Conservation (phyloP, 352 stramenopile genomes). For the Phytopythium oedochilum region DNA sequence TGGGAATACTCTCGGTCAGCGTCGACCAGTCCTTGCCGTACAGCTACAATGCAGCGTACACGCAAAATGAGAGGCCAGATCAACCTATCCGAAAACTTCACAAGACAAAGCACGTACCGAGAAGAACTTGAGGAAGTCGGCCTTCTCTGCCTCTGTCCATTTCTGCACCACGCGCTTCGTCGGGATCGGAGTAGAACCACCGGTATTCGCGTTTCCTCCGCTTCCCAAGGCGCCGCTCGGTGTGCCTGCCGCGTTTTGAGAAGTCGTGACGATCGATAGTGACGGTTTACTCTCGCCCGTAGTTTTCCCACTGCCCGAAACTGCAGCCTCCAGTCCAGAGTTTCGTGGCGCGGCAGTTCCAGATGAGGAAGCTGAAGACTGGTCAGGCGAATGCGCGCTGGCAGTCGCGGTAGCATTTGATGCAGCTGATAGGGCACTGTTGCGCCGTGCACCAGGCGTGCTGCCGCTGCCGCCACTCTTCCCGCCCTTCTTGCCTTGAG, state of each 20-base stretch:
- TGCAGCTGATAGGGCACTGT: background rate
- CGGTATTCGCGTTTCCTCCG: background rate
- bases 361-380: background rate
- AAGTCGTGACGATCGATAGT: background rate
- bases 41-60: conserved; percentile 30
- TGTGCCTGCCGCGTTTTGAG: background rate
- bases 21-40: conserved; percentile 87
- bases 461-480: conserved; percentile 15
- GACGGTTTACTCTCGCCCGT: background rate
- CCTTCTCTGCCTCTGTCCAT: conserved; percentile 87
- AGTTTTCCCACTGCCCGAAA: background rate
- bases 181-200: conserved; percentile 16
- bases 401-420: background rate
- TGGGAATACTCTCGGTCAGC: conserved; percentile 83
- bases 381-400: background rate
- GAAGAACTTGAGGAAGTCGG: conserved; percentile 87
- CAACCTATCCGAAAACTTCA: background rate
- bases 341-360: background rate
- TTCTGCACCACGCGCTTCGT: conserved; percentile 86
- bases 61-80: conserved; percentile 3
- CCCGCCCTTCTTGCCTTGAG: conserved; percentile 33
- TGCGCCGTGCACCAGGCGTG: conserved; percentile 21
- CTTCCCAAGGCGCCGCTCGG: background rate
- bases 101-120: conserved; percentile 36
- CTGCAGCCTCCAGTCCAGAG: background rate